A percentile compares a stretch with the other conserved stretches of the same genome.
phyloP scores from a whole-genome alignment of 805 yeast species.

The Wickerhamomyces rabaulensis region DNA sequence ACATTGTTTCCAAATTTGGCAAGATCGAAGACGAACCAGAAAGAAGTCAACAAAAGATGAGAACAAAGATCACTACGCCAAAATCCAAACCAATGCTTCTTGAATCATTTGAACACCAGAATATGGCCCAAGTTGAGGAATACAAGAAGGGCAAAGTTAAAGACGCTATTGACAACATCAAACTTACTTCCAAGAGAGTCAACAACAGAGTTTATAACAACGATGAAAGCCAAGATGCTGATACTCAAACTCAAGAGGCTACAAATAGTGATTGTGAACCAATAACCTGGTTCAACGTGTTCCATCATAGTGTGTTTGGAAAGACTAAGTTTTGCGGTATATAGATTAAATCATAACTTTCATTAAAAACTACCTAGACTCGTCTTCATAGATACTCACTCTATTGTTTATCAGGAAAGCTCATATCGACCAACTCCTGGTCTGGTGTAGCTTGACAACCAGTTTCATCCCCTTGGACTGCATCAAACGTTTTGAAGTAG shows the following conservation, averaged over 20 bases:
- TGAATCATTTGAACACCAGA: background rate
- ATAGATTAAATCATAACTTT: background rate
- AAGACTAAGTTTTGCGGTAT: constrained; percentile 30
- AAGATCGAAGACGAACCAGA: background rate
- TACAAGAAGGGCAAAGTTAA: constrained; percentile 2
- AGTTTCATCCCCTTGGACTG: constrained; percentile 1
- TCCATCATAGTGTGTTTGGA: constrained; percentile 47
- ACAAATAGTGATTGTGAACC: constrained; percentile 33
- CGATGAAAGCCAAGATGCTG: background rate
- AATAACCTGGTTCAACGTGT: constrained; percentile 47
- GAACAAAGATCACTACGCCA: background rate
- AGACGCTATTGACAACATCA: constrained; percentile 1
- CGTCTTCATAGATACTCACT: too few relatives aligned
- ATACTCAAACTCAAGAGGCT: background rate
- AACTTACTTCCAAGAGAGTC: constrained; percentile 2
- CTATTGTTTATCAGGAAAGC: too few relatives aligned
- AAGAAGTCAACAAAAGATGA: background rate
- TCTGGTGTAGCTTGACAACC: background rate
- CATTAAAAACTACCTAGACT: too few relatives aligned
- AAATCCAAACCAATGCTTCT: background rate
- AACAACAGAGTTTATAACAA: background rate
- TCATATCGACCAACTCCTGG: background rate
- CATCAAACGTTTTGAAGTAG: constrained; percentile 7
- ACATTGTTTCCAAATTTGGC: constrained; percentile 7
- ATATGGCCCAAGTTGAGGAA: constrained; percentile 1